Evolutionary conservation across 768 basidiomycete genomes (phyloP), one percentile per base, ranked within the genome.

Genomic region (Collybiopsis confluens): DNA sequence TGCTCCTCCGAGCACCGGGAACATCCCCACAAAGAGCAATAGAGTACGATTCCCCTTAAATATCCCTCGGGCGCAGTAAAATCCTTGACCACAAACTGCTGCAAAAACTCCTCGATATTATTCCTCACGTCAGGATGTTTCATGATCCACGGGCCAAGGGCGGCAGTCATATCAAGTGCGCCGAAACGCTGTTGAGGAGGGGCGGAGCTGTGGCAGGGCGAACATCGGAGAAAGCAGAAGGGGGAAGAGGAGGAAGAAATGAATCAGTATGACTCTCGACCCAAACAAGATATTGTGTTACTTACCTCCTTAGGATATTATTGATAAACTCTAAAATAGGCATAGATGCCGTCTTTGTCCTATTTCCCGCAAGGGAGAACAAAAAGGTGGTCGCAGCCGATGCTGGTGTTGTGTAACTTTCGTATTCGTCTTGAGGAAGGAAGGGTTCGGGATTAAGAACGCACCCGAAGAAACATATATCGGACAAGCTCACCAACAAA

Each of bases 321-420:
- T 92, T 88, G 59, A 95, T 82, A 63, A 92, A 86, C 2, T 73
- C 76, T 18, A 96, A 80, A 56, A 92, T 86, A 10, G 88, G 85
- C 69, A 88, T 73, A 68, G 95, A 92, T 0, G 88, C 79, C n/a
- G 82, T 70, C 68, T 89, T 90, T 40, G 90, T 90, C 56, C 93
- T 77, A 64, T 85, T 90, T 64, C 82, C 81, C 13, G 86, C 86
- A 23, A 94, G 78, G 1, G 84, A 78, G 62, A 92, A 78, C 26
- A 94, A 75, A 76, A 95, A 92, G 13, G 85, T 80, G 0, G 88
- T 89, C 1, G 90, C 89, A 2, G 87, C 84, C 11, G 88, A 80
- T 7, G 88, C 83, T 1, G 90, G 89, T 2, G 86, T 86, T 35
- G 84, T 80, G 61, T 82, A 85, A 55, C 81, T 83, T 63, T 92